Evolutionary conservation across 306 rosid genomes (phyloP).

Genomic region (Trifolium repens): DNA sequence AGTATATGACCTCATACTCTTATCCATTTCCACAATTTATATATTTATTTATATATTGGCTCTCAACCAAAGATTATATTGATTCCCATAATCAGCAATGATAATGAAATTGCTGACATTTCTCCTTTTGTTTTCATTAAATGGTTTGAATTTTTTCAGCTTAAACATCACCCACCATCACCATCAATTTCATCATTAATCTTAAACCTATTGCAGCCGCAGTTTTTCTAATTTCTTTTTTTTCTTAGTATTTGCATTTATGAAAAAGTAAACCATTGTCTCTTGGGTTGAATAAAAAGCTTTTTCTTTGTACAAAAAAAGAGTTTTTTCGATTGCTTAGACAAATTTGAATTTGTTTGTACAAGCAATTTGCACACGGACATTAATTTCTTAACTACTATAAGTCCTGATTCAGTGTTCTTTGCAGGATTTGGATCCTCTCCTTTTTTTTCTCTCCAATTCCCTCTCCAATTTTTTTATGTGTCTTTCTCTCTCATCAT

Average conservation of each 20-base stretch:
- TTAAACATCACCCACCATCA: slow-evolving; percentile 25
- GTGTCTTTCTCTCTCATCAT: too few species aligned
- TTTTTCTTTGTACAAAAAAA: background rate
- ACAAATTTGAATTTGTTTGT: slow-evolving; percentile 43
- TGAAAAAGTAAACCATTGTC: background rate
- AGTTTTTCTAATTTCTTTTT: background rate
- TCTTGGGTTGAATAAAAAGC: slow-evolving; percentile 12
- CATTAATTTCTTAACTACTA: slow-evolving; percentile 10
- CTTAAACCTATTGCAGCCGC: slow-evolving; percentile 33
- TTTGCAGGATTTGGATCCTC: too few species aligned
- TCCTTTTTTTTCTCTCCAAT: too few species aligned
- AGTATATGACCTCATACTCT: slow-evolving; percentile 2
- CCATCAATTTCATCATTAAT: slow-evolving; percentile 40
- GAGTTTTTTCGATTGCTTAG: background rate
- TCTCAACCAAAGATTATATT: background rate
- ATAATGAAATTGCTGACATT: slow-evolving; percentile 38
- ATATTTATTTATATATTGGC: background rate
- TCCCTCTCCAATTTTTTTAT: too few species aligned
- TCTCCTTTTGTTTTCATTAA: slow-evolving; percentile 4
- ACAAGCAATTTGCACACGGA: slow-evolving; percentile 32
- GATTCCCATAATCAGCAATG: slow-evolving; percentile 28
- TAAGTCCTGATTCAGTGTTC: slow-evolving; percentile 44
- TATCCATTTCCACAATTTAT: slow-evolving; percentile 42
- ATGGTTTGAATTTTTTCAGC: slow-evolving; percentile 9
- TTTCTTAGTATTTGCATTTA: background rate